phyloP scores from a whole-genome alignment of 2,329 filamentous ascomycete species.

The Trichoderma guizhouense region DNA sequence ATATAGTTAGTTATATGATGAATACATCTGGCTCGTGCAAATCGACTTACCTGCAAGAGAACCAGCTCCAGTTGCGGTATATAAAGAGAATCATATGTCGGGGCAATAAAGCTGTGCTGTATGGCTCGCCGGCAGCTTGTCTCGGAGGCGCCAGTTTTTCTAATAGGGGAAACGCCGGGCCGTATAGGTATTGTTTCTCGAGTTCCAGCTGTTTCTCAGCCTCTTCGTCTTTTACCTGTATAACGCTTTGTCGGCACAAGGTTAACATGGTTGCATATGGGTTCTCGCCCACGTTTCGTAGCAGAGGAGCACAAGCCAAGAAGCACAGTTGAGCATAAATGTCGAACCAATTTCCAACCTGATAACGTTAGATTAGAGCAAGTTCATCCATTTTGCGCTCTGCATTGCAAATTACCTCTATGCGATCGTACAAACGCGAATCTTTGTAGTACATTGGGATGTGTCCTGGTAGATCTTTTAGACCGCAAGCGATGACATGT shows the following conservation, averaged over 20 bases:
- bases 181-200: slow-evolving; percentile 5
- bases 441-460: neutral
- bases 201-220: neutral
- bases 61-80: slow-evolving; percentile 27
- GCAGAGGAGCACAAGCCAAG: slow-evolving; percentile 8
- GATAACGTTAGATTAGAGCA: neutral
- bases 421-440: neutral
- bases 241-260: slow-evolving; percentile 19
- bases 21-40: neutral
- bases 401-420: neutral
- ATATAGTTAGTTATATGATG: neutral
- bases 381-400: neutral
- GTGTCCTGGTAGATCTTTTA: neutral
- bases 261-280: slow-evolving; percentile 27
- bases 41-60: slow-evolving; percentile 22
- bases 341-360: slow-evolving; percentile 25
- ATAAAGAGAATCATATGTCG: slow-evolving; percentile 23
- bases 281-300: slow-evolving; percentile 27
- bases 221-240: neutral
- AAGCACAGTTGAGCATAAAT: slow-evolving; percentile 16
- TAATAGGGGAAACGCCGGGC: neutral
- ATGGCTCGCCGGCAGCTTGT: neutral
- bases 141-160: slow-evolving; percentile 25
- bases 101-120: slow-evolving; percentile 5
- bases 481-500: neutral